Conservation (phyloP, 805 yeast genomes). For the Candida tammaniensis region DNA sequence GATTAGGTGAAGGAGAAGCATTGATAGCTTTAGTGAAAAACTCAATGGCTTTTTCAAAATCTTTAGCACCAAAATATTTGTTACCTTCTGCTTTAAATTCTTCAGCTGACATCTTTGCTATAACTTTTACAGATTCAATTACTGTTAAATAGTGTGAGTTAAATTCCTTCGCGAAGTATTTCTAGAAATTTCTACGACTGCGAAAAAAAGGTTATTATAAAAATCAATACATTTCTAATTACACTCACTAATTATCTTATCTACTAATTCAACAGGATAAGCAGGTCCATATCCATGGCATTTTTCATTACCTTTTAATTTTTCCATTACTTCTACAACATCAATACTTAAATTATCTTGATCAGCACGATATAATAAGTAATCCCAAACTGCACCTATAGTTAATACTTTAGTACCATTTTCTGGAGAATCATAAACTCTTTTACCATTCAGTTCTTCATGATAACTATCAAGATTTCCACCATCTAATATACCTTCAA, state of each 20-base stretch:
- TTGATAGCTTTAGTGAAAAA: constrained; percentile 84
- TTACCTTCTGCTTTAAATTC: constrained; percentile 91
- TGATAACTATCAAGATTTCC: constrained; percentile 17
- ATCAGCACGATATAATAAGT: constrained; percentile 48
- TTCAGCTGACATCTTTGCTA: constrained; percentile 48
- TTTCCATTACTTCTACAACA: constrained; percentile 54
- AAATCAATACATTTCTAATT: neutral
- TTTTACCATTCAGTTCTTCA: no score
- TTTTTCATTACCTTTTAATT: constrained; percentile 61
- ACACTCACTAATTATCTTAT: constrained; percentile 28
- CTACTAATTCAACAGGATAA: constrained; percentile 45
- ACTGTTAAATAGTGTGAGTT: neutral
- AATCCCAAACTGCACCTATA: constrained; percentile 82
- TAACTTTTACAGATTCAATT: no score
- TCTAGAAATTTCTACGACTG: constrained; percentile 4
- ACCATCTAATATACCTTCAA: constrained; percentile 25
- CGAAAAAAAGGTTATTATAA: neutral
- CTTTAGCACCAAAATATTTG: constrained; percentile 86
- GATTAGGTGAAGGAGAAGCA: constrained; percentile 78
- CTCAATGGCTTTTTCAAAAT: constrained; percentile 76
- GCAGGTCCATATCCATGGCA: constrained; percentile 85
- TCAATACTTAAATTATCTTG: constrained; percentile 51
- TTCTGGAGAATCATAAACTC: constrained; percentile 34
- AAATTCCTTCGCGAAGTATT: no score
- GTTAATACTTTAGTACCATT: constrained; percentile 55